Conservation (phyloP, 768 basidiomycete genomes). For the Russula vinacea region DNA sequence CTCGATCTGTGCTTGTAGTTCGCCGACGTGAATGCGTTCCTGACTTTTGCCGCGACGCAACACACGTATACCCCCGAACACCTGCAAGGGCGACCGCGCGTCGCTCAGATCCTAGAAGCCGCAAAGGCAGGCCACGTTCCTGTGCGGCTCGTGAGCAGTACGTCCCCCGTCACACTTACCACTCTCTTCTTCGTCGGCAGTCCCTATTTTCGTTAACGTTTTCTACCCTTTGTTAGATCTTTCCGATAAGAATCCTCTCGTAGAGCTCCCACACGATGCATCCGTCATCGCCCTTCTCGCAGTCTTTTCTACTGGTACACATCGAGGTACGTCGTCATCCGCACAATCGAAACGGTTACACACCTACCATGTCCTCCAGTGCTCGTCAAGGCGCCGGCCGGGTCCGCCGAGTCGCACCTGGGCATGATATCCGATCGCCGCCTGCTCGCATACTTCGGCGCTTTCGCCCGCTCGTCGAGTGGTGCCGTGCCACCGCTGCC, state of each 20-base stretch:
- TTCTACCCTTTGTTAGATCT: conserved; percentile 49
- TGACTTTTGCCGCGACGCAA: conserved; percentile 76
- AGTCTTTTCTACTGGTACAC: conserved; percentile 66
- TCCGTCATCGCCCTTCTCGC: conserved; percentile 59
- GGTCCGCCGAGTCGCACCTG: conserved; percentile 47
- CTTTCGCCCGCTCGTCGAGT: conserved; percentile 42
- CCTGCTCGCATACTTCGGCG: conserved; percentile 66
- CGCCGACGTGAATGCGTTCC: conserved; percentile 84
- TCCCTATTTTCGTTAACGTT: not conserved
- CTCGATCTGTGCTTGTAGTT: conserved; percentile 45
- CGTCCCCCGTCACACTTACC: conserved; percentile 33
- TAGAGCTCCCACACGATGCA: conserved; percentile 59
- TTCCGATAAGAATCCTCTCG: conserved; percentile 80
- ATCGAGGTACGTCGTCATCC: conserved; percentile 61
- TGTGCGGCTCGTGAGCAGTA: conserved; percentile 75
- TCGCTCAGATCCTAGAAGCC: conserved; percentile 67
- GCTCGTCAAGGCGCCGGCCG: conserved; percentile 49
- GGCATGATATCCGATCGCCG: conserved; percentile 75
- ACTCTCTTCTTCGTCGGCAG: not conserved
- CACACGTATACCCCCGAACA: conserved; percentile 66
- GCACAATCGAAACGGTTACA: too few species aligned
- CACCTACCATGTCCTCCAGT: conserved; percentile 38
- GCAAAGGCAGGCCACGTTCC: conserved; percentile 73
- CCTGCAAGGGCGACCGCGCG: conserved; percentile 54
- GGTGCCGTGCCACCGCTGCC: conserved; percentile 13